Evolutionary conservation across 1,284 basidiomycete genomes (phyloP).

Genomic region (Pseudozyma thailandica): DNA sequence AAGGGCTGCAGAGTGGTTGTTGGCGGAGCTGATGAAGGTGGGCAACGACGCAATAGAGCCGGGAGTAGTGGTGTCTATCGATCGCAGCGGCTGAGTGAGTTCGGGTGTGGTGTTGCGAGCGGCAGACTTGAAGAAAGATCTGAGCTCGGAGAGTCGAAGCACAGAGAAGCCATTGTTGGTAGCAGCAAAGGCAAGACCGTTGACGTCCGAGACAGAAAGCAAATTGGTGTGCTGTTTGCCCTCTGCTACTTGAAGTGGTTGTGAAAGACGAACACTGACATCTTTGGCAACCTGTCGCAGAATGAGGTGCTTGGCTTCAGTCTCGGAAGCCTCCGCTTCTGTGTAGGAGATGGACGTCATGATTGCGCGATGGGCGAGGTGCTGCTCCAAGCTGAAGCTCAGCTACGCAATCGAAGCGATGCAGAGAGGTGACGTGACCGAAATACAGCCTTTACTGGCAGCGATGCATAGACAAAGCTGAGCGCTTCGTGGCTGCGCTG

Average conservation of each 20-base stretch:
- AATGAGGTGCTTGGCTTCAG: constrained; percentile 70
- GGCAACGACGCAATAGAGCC: constrained; percentile 32
- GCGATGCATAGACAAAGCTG: constrained; percentile 11
- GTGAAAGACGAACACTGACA: constrained; percentile 61
- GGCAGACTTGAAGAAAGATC: constrained; percentile 41
- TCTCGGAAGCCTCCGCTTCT: constrained; percentile 29
- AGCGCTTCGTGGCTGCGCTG: constrained; percentile 1
- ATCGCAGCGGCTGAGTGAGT: constrained; percentile 22
- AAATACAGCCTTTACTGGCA: constrained; percentile 2
- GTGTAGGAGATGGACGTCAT: constrained; percentile 16
- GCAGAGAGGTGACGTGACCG: neutral
- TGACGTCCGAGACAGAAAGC: constrained; percentile 68
- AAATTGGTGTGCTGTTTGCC: constrained; percentile 59
- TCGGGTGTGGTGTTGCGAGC: constrained; percentile 40
- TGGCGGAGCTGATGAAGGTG: constrained; percentile 47
- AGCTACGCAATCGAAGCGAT: neutral
- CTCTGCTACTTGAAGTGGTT: constrained; percentile 47
- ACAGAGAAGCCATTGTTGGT: constrained; percentile 66
- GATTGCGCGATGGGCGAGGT: neutral
- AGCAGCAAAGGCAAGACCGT: constrained; percentile 69
- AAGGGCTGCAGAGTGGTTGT: constrained; percentile 33
- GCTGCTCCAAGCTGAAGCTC: neutral
- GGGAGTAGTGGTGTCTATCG: constrained; percentile 29
- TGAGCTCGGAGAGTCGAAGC: constrained; percentile 60
- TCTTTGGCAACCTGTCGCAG: constrained; percentile 61